A percentile compares a stretch with the other conserved stretches of the same genome.
phyloP scores from a whole-genome alignment of 176 grass and related monocot species.

The Zizania latifolia region DNA sequence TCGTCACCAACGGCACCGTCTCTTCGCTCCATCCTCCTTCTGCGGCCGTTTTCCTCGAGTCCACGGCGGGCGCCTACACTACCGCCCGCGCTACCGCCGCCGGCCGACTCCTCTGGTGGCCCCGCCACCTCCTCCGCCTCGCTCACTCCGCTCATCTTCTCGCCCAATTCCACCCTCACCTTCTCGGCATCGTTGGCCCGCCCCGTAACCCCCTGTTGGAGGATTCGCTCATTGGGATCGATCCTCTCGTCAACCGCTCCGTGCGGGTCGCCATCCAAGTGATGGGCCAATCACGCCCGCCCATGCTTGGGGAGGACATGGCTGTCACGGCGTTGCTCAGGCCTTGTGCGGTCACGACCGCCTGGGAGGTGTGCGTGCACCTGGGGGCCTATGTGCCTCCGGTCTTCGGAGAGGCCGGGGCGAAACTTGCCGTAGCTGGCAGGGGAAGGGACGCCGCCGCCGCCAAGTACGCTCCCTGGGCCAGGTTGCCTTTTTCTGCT shows the following conservation, averaged over 20 bases:
- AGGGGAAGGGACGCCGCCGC: slow-evolving; percentile 46
- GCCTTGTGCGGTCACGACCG: not conserved
- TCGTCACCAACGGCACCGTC: slow-evolving; percentile 53
- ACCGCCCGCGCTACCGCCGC: slow-evolving; percentile 54
- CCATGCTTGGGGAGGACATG: slow-evolving; percentile 3
- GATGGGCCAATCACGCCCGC: slow-evolving; percentile 22
- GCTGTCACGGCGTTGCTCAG: slow-evolving; percentile 61
- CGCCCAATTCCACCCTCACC: slow-evolving; percentile 33
- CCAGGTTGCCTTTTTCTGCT: slow-evolving; percentile 23
- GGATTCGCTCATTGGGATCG: not conserved
- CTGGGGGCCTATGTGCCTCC: slow-evolving; percentile 46
- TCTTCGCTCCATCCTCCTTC: slow-evolving; percentile 38
- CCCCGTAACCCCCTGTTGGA: not conserved
- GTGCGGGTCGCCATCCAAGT: slow-evolving; percentile 31
- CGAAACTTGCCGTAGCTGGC: slow-evolving; percentile 55
- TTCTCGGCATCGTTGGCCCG: slow-evolving; percentile 33
- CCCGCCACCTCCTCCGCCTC: slow-evolving; percentile 69
- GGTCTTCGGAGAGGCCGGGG: slow-evolving; percentile 46
- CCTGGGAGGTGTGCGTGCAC: slow-evolving; percentile 56
- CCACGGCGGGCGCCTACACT: slow-evolving; percentile 69
- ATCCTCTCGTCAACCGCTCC: slow-evolving; percentile 36
- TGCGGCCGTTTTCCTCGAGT: slow-evolving; percentile 55
- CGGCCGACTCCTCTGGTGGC: slow-evolving; percentile 62
- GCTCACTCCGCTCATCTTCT: slow-evolving; percentile 46
- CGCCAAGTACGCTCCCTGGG: slow-evolving; percentile 76